These are phyloP conservation scores for Ustilago vetiveriae DNA, from an alignment of 1,284 basidiomycete genomes.

Conservation along the genomic window DNA sequence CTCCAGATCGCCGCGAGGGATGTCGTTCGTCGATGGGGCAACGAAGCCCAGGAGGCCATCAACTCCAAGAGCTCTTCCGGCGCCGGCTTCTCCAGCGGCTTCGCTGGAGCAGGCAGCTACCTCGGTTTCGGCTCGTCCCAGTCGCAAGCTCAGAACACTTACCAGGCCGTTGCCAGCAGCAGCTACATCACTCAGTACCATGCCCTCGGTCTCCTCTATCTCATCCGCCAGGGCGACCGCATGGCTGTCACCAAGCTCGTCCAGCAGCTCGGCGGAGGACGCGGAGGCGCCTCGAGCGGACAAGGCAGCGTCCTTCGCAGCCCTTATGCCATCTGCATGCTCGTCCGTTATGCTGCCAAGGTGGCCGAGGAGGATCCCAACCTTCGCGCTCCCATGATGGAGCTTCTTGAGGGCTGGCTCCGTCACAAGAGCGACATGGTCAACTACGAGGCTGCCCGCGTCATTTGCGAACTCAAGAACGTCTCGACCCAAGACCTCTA, in stretches of 20 bases:
- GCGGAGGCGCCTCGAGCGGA: conserved; percentile 74
- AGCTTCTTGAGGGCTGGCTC: conserved; percentile 92
- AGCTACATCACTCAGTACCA: conserved; percentile 95
- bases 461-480: conserved; percentile 93
- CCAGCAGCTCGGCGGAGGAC: conserved; percentile 74
- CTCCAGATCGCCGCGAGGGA: conserved; percentile 91
- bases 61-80: conserved; percentile 69
- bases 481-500: conserved; percentile 81
- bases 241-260: conserved; percentile 99
- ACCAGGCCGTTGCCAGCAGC: conserved; percentile 75
- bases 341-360: conserved; percentile 95
- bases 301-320: conserved; percentile 86
- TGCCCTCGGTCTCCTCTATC: conserved; percentile 89
- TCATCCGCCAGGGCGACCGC: conserved; percentile 94
- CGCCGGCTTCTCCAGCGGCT: conserved; percentile 55
- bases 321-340: conserved; percentile 98
- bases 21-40: conserved; percentile 88
- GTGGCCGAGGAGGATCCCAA: conserved; percentile 94
- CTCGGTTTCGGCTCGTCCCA: conserved; percentile 57
- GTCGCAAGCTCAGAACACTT: conserved; percentile 72
- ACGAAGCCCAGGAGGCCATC: conserved; percentile 96
- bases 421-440: conserved; percentile 99
- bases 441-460: conserved; percentile 96
- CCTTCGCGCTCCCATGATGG: conserved; percentile 75
- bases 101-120: conserved; percentile 70